phyloP scores from a whole-genome alignment of 2,329 filamentous ascomycete species.

The Rhynchosporium graminicola region DNA sequence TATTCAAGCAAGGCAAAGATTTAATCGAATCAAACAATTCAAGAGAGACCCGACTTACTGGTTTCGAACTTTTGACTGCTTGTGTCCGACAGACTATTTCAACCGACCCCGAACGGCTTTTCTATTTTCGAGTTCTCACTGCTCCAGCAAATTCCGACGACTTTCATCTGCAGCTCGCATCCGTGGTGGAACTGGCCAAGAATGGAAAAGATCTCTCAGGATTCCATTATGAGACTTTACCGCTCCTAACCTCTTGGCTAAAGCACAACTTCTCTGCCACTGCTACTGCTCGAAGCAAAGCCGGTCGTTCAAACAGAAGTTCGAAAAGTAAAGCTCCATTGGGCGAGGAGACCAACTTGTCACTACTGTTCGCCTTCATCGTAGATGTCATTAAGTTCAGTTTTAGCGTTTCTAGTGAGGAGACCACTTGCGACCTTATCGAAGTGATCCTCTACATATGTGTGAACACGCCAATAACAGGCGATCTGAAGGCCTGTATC shows the following conservation, averaged over 20 bases:
- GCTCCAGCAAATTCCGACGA: slow-evolving; percentile 59
- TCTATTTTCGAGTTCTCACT: slow-evolving; percentile 65
- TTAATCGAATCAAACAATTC: slow-evolving; percentile 60
- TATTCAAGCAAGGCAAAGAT: slow-evolving; percentile 68
- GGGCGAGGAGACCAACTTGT: slow-evolving; percentile 62
- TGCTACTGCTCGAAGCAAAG: slow-evolving; percentile 53
- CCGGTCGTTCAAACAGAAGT: slow-evolving; percentile 45
- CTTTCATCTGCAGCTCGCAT: slow-evolving; percentile 65
- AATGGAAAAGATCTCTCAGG: slow-evolving; percentile 63
- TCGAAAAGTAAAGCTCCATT: slow-evolving; percentile 44
- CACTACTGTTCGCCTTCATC: slow-evolving; percentile 64
- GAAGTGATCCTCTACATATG: slow-evolving; percentile 66
- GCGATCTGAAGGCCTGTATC: slow-evolving; percentile 68
- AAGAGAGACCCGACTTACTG: slow-evolving; percentile 55
- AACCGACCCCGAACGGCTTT: slow-evolving; percentile 66
- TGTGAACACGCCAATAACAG: slow-evolving; percentile 62
- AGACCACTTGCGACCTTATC: slow-evolving; percentile 61
- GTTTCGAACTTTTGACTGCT: slow-evolving; percentile 65
- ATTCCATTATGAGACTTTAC: slow-evolving; percentile 67
- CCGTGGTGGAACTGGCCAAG: slow-evolving; percentile 61
- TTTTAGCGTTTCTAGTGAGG: slow-evolving; percentile 66
- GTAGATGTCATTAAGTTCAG: slow-evolving; percentile 75
- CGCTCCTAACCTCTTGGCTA: slow-evolving; percentile 63
- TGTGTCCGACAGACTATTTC: slow-evolving; percentile 63
- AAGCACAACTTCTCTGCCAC: slow-evolving; percentile 55